Evolutionary conservation across 352 stramenopile genomes (phyloP), one percentile per base, ranked within the genome.

Genomic region (Phytophthora pluvialis): DNA sequence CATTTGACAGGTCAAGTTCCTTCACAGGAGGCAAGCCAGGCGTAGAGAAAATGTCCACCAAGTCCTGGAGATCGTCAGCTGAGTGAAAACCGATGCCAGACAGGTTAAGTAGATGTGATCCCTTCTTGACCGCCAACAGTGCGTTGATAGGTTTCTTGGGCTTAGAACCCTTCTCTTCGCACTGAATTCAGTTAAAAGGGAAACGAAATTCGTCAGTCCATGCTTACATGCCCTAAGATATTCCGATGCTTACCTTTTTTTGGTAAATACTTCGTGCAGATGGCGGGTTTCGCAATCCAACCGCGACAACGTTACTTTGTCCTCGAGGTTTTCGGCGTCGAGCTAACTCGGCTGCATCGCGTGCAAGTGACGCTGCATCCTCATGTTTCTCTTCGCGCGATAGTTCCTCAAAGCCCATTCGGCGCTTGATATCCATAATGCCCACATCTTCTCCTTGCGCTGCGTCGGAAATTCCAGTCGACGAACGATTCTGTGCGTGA

Each of bases 401-500:
- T 15, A 60, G 31, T 31, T 78, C 42, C 39, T 80, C 64, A 59
- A 86, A 90, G 4, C 83, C 83, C 60, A 80, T 89, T 57, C 83
- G 75, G 15, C 83, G 78, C 59, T 90, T 92, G 33, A 92, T 81
- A 45, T 86, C 81, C 16, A 70, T 68, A 31, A 92, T 75, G 6
- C 83, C 81, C 26, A 90, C 66, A 39, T 89, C 58, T 15, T 77
- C 33, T 5, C 25, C 46, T 43, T 63, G 44, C 13, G 35, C 21
- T 39, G 28, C 31, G 18, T 33, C 29, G 13, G 0, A 12, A 35
- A 49, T 28, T 39, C 32, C 18, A 35, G 15, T 31, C 26, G 11
- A 36, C 8, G 21, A 11, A 11, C 28, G 3, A 0, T 42, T 67
- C 28, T 64, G 36, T 12, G 55, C 35, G 13, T 55, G 31, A 15